Base-by-base conservation (phyloP, 2,329 filamentous ascomycete species). In the Colletotrichum plurivorum region DNA sequence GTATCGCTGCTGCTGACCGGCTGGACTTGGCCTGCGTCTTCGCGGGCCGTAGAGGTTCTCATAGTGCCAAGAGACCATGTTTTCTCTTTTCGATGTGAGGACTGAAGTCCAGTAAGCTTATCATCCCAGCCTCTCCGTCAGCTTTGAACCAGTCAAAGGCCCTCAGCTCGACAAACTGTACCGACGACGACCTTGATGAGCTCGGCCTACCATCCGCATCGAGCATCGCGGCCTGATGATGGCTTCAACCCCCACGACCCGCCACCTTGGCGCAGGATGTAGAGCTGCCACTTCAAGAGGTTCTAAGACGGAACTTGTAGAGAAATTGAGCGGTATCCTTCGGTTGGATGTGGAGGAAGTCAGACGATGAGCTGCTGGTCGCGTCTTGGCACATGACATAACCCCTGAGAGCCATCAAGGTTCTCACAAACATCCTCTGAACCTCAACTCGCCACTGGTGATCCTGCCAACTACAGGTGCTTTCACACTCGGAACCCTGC, bases 361-460 rank as follows among this genome's bases (percentile, higher is more conserved):
- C 39, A 15, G 4, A 25, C 18, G 36, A 56, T 56, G 25, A 20
- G 54, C 18, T 41, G 25, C 18, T 20, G 9, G n/a, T 45, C 18
- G 2, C 10, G 54, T 22, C 39, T 56, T 56, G 54, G 54, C 54
- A 56, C 27, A 12, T 36, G 18, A 45, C 2, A 45, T 5, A 43
- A 56, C 54, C 54, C 54, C 20, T 56, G 54, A 25, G 12, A 27
- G 12, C 54, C 54, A 56, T 56, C 18, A n/a, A 9, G 54, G 54
- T 56, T 12, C 54, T 27, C 54, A 25, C 18, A 15, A 36, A 46
- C 10, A 15, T 16, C 36, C 10, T 36, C 41, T n/a, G 3, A 22
- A 22, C 20, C 12, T 43, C 13, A 20, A 43, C 43, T 31, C 54
- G 43, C 54, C 36, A 16, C 25, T 25, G 10, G 27, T n/a, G n/a